Evolutionary conservation across 768 basidiomycete genomes (phyloP).

Genomic region (Rhizopogon vesiculosus): DNA sequence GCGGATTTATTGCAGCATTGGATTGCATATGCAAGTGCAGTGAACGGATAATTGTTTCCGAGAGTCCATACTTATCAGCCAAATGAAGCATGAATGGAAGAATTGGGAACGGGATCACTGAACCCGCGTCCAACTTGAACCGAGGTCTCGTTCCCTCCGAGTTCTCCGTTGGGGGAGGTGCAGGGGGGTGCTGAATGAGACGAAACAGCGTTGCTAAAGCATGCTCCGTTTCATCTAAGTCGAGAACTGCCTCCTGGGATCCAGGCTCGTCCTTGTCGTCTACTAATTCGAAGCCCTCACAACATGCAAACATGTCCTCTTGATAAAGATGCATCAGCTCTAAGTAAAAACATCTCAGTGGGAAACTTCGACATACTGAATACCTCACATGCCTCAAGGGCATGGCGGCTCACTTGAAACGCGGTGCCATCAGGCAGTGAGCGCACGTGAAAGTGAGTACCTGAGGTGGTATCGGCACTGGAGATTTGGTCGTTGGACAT

Average conservation of each 20-base stretch:
- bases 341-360: not conserved
- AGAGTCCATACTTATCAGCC: conserved; percentile 63
- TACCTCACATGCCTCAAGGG: conserved; percentile 52
- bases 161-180: conserved; percentile 32
- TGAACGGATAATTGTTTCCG: conserved; percentile 35
- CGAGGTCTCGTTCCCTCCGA: conserved; percentile 26
- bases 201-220: conserved; percentile 47
- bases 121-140: conserved; percentile 27
- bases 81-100: conserved; percentile 52
- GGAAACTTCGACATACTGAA: conserved; percentile 44
- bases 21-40: conserved; percentile 50
- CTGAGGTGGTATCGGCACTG: conserved; percentile 9
- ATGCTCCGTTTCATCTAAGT: conserved; percentile 50
- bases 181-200: conserved; percentile 52
- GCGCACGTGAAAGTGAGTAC: conserved; percentile 51
- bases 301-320: conserved; percentile 70
- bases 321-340: conserved; percentile 7
- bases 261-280: conserved; percentile 6
- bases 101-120: conserved; percentile 62
- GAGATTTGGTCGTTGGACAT: not conserved
- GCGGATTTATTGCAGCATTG: conserved; percentile 44
- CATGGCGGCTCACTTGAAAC: conserved; percentile 46
- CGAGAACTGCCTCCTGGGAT: conserved; percentile 33
- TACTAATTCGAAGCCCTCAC: conserved; percentile 29
- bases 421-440: conserved; percentile 46